Evolutionary conservation across 2,329 filamentous ascomycete species (phyloP).

Genomic region (Apiospora sp.): DNA sequence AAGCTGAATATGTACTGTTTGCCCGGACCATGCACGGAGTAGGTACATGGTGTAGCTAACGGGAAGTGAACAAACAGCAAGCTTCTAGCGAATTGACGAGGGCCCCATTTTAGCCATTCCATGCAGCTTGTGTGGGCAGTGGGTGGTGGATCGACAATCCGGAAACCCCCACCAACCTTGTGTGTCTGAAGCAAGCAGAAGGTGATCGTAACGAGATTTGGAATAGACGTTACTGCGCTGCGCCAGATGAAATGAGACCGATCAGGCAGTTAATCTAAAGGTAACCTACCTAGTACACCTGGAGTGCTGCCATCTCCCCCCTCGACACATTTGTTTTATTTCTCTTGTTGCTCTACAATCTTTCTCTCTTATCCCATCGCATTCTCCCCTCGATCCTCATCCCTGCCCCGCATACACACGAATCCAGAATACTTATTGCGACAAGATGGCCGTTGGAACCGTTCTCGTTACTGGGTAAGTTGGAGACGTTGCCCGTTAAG

Average conservation of each 20-base stretch:
- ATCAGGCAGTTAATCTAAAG: slow-evolving; percentile 18
- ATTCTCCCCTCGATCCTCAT: background rate
- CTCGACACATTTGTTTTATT: background rate
- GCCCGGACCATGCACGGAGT: background rate
- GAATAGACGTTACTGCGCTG: slow-evolving; percentile 17
- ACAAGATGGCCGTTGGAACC: slow-evolving; percentile 80
- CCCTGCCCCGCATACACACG: slow-evolving; percentile 23
- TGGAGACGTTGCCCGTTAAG: slow-evolving; percentile 9
- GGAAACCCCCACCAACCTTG: slow-evolving; percentile 18
- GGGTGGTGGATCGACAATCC: slow-evolving; percentile 12
- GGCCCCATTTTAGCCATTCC: background rate
- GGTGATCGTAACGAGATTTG: slow-evolving; percentile 22
- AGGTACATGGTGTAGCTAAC: background rate
- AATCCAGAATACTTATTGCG: slow-evolving; percentile 20
- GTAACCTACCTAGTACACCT: background rate
- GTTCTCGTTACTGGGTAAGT: slow-evolving; percentile 91
- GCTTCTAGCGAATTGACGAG: slow-evolving; percentile 17
- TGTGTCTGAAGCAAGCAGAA: slow-evolving; percentile 17
- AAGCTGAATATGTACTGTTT: background rate
- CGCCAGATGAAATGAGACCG: slow-evolving; percentile 16
- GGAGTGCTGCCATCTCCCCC: background rate
- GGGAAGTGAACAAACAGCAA: slow-evolving; percentile 9
- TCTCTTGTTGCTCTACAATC: background rate
- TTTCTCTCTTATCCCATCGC: background rate
- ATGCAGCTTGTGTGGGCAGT: background rate